Evolutionary conservation across 306 rosid genomes (phyloP).

Genomic region (Acacia melanoxylon): DNA sequence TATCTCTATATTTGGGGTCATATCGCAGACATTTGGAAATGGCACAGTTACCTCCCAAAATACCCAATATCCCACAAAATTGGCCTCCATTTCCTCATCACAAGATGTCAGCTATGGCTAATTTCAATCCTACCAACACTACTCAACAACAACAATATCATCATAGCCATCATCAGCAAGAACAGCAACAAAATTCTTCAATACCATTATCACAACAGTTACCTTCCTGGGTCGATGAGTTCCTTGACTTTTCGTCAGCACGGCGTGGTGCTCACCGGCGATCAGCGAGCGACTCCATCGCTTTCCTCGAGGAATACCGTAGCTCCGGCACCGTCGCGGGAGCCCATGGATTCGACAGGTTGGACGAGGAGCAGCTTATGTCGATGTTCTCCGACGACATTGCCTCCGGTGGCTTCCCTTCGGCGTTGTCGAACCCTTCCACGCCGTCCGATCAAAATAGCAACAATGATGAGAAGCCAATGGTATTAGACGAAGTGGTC

Average conservation of each 20-base stretch:
- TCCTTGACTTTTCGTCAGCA: conserved; percentile 78
- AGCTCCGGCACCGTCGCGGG: conserved; percentile 28
- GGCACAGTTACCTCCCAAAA: conserved; percentile 98
- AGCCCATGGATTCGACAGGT: conserved; percentile 49
- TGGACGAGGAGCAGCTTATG: conserved; percentile 86
- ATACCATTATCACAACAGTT: conserved; percentile 18
- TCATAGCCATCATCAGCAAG: not conserved
- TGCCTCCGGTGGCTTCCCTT: conserved; percentile 25
- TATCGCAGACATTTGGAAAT: conserved; percentile 35
- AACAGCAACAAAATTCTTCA: conserved; percentile 1
- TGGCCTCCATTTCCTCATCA: conserved; percentile 64
- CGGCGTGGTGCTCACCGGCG: conserved; percentile 75
- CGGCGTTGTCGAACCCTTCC: conserved; percentile 56
- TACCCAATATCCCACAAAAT: conserved; percentile 79
- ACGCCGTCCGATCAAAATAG: conserved; percentile 84
- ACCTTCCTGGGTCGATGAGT: conserved; percentile 74
- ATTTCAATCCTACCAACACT: conserved; percentile 29
- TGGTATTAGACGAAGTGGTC: conserved; percentile 30
- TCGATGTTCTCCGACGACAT: conserved; percentile 84
- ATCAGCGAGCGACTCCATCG: conserved; percentile 79
- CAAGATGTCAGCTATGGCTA: conserved; percentile 40
- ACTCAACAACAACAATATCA: not conserved
- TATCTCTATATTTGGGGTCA: conserved; percentile 33
- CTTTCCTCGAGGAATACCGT: conserved; percentile 65
- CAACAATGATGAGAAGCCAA: conserved; percentile 57